Percentiles rank a stretch among this genome's conserved stretches.
phyloP scores from a whole-genome alignment of 2,329 filamentous ascomycete species.

The Bipolaris gigantea region DNA sequence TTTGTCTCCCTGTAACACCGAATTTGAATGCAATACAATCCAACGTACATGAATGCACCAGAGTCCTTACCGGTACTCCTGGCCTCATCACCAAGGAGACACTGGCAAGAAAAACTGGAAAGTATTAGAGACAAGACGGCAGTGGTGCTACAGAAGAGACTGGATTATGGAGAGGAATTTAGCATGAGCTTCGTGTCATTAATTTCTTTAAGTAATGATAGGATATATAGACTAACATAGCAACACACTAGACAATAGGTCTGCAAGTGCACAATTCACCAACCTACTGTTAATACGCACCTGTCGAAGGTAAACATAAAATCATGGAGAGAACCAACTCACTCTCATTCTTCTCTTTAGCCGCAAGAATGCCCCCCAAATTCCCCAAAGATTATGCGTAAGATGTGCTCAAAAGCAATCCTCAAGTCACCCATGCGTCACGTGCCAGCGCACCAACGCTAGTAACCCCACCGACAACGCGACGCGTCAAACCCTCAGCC shows the following conservation, averaged over 20 bases:
- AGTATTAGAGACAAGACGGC: not conserved
- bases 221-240: not conserved
- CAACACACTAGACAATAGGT: not conserved
- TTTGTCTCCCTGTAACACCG: not conserved
- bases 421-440: not conserved
- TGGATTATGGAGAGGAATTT: no score
- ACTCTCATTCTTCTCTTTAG: no score
- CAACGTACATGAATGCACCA: not conserved
- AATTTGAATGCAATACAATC: not conserved
- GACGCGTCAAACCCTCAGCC: slow-evolving; percentile 12
- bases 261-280: not conserved
- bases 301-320: no score
- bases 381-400: no score
- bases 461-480: slow-evolving; percentile 1
- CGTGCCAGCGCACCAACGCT: slow-evolving; percentile 14
- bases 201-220: not conserved
- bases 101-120: not conserved
- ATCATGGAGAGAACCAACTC: no score
- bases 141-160: not conserved
- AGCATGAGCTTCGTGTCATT: no score
- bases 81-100: not conserved
- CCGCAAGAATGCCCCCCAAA: not conserved
- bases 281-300: no score
- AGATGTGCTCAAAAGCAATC: not conserved
- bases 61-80: not conserved